These are phyloP conservation scores for Erythrobasidium hasegawianum DNA, from an alignment of 1,284 basidiomycete species.

Conservation along the genomic window DNA sequence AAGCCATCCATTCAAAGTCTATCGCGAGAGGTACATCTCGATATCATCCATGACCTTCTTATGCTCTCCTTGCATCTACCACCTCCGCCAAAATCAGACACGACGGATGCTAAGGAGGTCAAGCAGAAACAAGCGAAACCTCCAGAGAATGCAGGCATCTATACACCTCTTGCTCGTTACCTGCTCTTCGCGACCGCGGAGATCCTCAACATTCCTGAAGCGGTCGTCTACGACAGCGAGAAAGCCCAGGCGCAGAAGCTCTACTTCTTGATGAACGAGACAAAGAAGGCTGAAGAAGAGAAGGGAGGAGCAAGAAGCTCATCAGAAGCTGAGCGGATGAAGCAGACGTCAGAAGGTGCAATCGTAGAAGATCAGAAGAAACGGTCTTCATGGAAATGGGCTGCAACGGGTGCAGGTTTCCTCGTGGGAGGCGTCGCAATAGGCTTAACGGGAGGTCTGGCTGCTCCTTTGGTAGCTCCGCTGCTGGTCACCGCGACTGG, in stretches of 20 bases:
- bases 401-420: conserved; percentile 55
- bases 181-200: conserved; percentile 18
- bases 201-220: conserved; percentile 21
- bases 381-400: conserved; percentile 46
- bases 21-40: conserved; percentile 13
- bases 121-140: conserved; percentile 25
- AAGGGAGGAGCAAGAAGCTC: conserved; percentile 2
- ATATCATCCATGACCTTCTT: conserved; percentile 29
- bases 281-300: conserved; percentile 26
- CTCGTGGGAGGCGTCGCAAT: conserved; percentile 53
- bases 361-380: conserved; percentile 46
- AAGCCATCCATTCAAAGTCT: conserved; percentile 27
- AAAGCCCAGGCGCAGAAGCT: conserved; percentile 36
- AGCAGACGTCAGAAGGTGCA: conserved; percentile 18
- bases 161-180: conserved; percentile 26
- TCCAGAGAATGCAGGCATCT: conserved; percentile 26
- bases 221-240: conserved; percentile 20
- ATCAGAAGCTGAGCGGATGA: conserved; percentile 13
- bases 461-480: conserved; percentile 55
- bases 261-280: conserved; percentile 35
- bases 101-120: background rate
- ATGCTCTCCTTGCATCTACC: conserved; percentile 34
- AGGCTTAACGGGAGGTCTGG: conserved; percentile 56
- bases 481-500: conserved; percentile 52
- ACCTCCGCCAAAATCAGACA: conserved; percentile 24